These are phyloP conservation scores for Pyricularia grisea DNA, from an alignment of 2,329 filamentous ascomycete genomes.

Conservation along the genomic window DNA sequence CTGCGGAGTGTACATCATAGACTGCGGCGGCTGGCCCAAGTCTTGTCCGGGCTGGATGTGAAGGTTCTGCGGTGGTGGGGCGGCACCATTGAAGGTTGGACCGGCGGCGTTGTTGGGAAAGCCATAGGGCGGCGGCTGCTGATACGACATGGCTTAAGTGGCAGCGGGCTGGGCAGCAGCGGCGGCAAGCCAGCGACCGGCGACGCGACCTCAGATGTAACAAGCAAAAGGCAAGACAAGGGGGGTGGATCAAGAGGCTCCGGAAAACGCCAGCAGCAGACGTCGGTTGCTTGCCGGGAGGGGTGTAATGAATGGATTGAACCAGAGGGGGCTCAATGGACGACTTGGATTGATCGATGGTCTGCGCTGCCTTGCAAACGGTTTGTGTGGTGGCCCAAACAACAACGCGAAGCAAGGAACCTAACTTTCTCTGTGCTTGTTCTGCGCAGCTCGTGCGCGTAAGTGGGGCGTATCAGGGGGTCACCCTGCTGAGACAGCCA, in stretches of 20 bases:
- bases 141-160: conserved; percentile 8
- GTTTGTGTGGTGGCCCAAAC: background rate
- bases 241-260: conserved; percentile 1
- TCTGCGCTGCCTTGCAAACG: background rate
- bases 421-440: background rate
- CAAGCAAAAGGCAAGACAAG: conserved; percentile 4
- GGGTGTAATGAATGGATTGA: background rate
- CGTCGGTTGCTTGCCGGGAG: background rate
- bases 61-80: conserved; percentile 35
- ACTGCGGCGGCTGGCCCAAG: conserved; percentile 30
- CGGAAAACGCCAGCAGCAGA: background rate
- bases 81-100: conserved; percentile 41
- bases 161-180: conserved; percentile 37
- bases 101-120: conserved; percentile 42
- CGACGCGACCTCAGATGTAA: conserved; percentile 7
- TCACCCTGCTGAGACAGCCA: background rate
- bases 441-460: background rate
- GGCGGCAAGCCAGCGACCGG: conserved; percentile 10
- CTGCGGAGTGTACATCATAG: conserved; percentile 49
- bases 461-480: background rate
- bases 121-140: conserved; percentile 35
- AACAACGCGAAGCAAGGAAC: background rate
- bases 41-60: conserved; percentile 34
- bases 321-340: background rate
- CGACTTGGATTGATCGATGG: background rate